Conservation (phyloP, 805 yeast genomes). For the Middelhovenomyces tepae region DNA sequence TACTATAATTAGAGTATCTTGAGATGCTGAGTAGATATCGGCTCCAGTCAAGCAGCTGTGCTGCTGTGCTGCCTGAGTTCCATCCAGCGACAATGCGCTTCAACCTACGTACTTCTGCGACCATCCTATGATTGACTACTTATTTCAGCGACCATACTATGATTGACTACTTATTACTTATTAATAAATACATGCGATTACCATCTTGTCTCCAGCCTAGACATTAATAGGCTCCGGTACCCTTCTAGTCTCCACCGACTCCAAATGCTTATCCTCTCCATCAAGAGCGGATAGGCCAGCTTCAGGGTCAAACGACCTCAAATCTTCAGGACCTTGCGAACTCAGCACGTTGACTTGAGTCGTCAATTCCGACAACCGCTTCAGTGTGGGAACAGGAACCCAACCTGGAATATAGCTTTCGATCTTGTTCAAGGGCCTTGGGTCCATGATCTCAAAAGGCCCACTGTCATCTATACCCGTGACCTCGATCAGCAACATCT, state of each 20-base stretch:
- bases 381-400: slow-evolving; percentile 80
- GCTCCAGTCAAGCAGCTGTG: too few relatives aligned
- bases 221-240: slow-evolving; percentile 4
- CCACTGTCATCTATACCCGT: slow-evolving; percentile 31
- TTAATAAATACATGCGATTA: too few relatives aligned
- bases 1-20: too few relatives aligned
- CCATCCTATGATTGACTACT: too few relatives aligned
- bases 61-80: too few relatives aligned
- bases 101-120: too few relatives aligned
- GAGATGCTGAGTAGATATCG: too few relatives aligned
- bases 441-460: slow-evolving; percentile 32
- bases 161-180: too few relatives aligned
- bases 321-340: slow-evolving; percentile 1
- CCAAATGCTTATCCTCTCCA: background rate
- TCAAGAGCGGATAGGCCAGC: slow-evolving; percentile 1
- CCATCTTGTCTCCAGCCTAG: too few relatives aligned
- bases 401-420: slow-evolving; percentile 82
- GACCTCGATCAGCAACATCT: slow-evolving; percentile 32
- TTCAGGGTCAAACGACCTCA: slow-evolving; percentile 1
- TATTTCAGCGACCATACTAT: too few relatives aligned
- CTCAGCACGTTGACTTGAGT: slow-evolving; percentile 23
- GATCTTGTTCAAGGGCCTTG: slow-evolving; percentile 62
- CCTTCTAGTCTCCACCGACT: slow-evolving; percentile 4
- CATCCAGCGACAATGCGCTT: too few relatives aligned
- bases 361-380: slow-evolving; percentile 73